Evolutionary conservation across 1,284 basidiomycete species (phyloP), one percentile per base, ranked within the genome.

Genomic region (Wolfiporia cocos): DNA sequence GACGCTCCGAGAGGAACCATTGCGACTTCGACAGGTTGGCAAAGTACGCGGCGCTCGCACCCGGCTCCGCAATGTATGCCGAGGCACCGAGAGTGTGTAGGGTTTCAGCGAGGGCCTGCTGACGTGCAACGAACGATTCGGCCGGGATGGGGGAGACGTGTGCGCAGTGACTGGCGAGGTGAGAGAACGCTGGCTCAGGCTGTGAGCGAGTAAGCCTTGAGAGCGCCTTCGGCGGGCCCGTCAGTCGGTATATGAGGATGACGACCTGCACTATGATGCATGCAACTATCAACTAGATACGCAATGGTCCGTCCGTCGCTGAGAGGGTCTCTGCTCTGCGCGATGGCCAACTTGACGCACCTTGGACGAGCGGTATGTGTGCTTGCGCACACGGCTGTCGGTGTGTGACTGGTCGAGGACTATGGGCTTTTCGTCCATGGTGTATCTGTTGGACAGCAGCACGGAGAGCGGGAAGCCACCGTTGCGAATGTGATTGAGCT

Each of bases 1-100:
- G 87, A 1, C 89, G 73, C 62, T 92, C 90, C 7, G 84, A 86
- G 18, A 86, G 70, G 35, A 56, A 53, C 91, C 90, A 92, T 14
- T 73, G 53, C 0, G 67, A 50, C 3, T 57, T 56, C 15, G 86
- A 85, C 38, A 87, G 66, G 52, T 90, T 90, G 26, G 71, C 74
- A 54, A 77, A 92, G 68, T 79, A 93, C 2, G 70, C 63, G 0
- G 81, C 78, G 41, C 71, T 85, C 4, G 86, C 73, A 0, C 85
- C 80, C 7, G 88, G 86, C 59, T 92, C 88, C 6, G 81, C 74
- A 34, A 92, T 72, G 54, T 85, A 87, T 19, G 78, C 78, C 3
- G 73, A 70, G 1, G 73, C 80, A 28, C 73, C 70, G 21, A 78
- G 61, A 3, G 59, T 48, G 43, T 68, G 57, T 10, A 87, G 69